These are phyloP conservation scores for Coccinonectria pachysandricola DNA, from an alignment of 2,329 filamentous ascomycete species.

Conservation along the genomic window DNA sequence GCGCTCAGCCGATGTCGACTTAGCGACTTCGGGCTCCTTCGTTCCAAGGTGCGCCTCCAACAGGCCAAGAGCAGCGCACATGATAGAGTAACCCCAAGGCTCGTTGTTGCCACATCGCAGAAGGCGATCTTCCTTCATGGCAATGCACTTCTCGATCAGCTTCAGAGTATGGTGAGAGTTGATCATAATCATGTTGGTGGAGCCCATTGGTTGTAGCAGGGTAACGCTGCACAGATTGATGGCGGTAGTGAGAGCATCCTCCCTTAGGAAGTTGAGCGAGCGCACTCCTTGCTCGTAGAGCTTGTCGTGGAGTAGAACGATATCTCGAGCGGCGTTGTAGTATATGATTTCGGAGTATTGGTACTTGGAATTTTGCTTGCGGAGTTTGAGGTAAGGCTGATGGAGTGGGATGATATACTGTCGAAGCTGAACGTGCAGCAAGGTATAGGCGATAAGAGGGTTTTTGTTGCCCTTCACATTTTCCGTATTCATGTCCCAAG, in stretches of 20 bases:
- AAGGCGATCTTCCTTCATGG: conserved; percentile 51
- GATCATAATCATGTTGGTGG: conserved; percentile 52
- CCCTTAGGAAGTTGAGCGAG: conserved; percentile 48
- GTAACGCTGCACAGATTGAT: conserved; percentile 53
- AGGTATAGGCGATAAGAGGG: conserved; percentile 47
- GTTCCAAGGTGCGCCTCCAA: conserved; percentile 48
- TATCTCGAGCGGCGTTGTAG: conserved; percentile 51
- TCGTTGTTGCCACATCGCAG: conserved; percentile 54
- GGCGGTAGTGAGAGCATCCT: conserved; percentile 48
- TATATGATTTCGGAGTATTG: conserved; percentile 54
- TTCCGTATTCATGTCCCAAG: conserved; percentile 36
- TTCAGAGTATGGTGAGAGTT: conserved; percentile 49
- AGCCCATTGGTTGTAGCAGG: conserved; percentile 48
- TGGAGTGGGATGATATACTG: conserved; percentile 54
- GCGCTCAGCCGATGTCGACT: conserved; percentile 47
- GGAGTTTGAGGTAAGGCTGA: conserved; percentile 49
- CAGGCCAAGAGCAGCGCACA: conserved; percentile 49
- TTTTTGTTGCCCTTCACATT: conserved; percentile 35
- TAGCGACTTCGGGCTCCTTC: conserved; percentile 46
- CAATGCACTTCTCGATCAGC: conserved; percentile 50
- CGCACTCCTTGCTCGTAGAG: conserved; percentile 49
- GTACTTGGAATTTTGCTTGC: conserved; percentile 49
- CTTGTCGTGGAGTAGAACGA: conserved; percentile 51
- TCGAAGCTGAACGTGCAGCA: conserved; percentile 49
- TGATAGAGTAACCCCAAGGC: conserved; percentile 54